Base-by-base conservation (phyloP, 257 asterid genomes). In the Jaltomata sinuosa region DNA sequence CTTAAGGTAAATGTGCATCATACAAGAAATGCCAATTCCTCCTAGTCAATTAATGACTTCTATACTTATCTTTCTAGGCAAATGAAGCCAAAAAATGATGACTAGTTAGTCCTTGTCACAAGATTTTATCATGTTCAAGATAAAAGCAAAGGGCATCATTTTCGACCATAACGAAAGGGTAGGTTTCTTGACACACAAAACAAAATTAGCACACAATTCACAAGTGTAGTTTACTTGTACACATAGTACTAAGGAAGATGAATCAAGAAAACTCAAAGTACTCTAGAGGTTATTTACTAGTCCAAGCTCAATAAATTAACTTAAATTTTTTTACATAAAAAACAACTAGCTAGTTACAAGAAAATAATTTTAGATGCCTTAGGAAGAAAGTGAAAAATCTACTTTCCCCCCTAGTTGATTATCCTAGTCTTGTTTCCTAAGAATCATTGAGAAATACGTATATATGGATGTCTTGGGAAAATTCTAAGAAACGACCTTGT, bases 121-220 rank as follows among this genome's bases (percentile, higher is more conserved):
- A 84, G 64, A 72, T 72, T 72, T 74, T 72, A 74, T 74, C 86
- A 25, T 84, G 62, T 74, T 34, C 15, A 81, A 42, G 52, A 25
- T 21, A 57, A 34, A 36, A 40, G 74, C 62, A 72, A 59, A 11
- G 34, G 52, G 40, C 83, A 38, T 83, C 11, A 22, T 72, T 68
- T 71, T 76, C 31, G 25, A 1, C 10, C 18, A 76, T 74, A 6
- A 74, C 22, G 8, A 25, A 74, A 42, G 81, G 49, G 42, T 76
- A 27, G 25, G 42, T 49, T 47, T 76, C 59, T 76, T 76, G 81
- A 27, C 40, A 16, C 2, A 19, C 31, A 36, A 69, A 21, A 69
- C 49, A 69, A 69, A 38, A 21, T 1, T 69, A 69, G 31, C 59
- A 76, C 42, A 7, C 40, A n/a, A n/a, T n/a, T n/a, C n/a, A n/a